Percentiles rank a stretch among this genome's conserved stretches.
phyloP scores from a whole-genome alignment of 2,329 filamentous ascomycete species.

The Chalaropsis thielavioides region DNA sequence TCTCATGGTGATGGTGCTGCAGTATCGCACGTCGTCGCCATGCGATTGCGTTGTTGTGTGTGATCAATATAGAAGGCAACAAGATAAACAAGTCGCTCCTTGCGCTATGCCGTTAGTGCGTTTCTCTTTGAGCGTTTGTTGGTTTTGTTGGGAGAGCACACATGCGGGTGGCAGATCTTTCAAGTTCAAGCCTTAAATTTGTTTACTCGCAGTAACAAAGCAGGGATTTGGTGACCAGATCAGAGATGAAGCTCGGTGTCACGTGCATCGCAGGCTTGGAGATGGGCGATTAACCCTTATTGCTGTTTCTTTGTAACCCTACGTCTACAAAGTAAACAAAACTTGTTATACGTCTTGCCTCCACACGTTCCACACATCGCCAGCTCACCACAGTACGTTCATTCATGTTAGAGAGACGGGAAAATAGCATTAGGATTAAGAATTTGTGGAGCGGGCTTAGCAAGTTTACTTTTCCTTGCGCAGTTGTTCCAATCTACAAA shows the following conservation, averaged over 20 bases:
- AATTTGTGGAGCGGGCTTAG: not conserved
- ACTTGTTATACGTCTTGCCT: not conserved
- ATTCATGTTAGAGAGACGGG: not conserved
- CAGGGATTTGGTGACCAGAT: not conserved
- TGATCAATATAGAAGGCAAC: not conserved
- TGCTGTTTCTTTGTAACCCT: not conserved
- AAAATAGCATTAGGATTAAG: not conserved
- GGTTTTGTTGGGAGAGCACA: not conserved
- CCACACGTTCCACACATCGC: not conserved
- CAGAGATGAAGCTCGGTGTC: not conserved
- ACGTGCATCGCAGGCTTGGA: not conserved
- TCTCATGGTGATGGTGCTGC: constrained; percentile 8
- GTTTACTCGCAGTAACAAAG: not conserved
- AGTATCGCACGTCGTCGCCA: not conserved
- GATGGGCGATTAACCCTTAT: not conserved
- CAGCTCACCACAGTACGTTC: too few species aligned
- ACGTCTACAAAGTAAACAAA: not conserved
- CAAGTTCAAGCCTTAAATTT: not conserved
- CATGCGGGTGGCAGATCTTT: not conserved
- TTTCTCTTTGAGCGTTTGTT: not conserved
- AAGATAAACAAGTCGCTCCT: not conserved
- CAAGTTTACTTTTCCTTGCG: not conserved
- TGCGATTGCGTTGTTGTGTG: not conserved
- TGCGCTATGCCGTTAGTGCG: not conserved
- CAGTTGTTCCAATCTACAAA: not conserved